Conservation (phyloP, 2,329 filamentous ascomycete species). For the Fusarium graminum region DNA sequence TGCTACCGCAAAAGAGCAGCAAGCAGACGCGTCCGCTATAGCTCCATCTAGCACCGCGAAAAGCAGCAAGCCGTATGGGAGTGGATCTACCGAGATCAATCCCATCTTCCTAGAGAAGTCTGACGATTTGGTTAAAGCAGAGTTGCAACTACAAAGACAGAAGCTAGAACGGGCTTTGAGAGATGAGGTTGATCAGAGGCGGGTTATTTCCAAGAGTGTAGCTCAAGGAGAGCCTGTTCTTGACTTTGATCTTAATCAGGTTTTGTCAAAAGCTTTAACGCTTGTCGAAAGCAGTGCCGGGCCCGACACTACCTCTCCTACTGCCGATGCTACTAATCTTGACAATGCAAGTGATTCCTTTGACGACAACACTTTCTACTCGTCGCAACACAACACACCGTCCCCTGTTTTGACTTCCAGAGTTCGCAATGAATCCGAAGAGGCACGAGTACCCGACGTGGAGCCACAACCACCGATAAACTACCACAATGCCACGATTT, state of each 20-base stretch:
- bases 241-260: constrained; percentile 78
- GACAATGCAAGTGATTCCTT: constrained; percentile 81
- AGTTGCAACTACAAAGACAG: constrained; percentile 83
- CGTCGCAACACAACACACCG: constrained; percentile 88
- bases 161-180: constrained; percentile 82
- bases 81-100: constrained; percentile 77
- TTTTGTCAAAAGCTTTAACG: constrained; percentile 77
- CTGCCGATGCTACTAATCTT: constrained; percentile 70
- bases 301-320: constrained; percentile 68
- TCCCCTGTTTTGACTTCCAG: constrained; percentile 64
- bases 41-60: constrained; percentile 47
- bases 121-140: constrained; percentile 84
- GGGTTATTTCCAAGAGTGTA: constrained; percentile 56
- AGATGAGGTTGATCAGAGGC: constrained; percentile 79
- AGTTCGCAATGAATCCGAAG: constrained; percentile 61
- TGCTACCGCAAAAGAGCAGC: constrained; percentile 55
- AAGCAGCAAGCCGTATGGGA: constrained; percentile 57
- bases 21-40: constrained; percentile 30
- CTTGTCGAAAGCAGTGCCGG: constrained; percentile 78
- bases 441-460: constrained; percentile 42
- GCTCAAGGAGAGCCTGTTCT: constrained; percentile 67
- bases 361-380: constrained; percentile 96
- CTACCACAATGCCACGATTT: constrained; percentile 24
- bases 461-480: constrained; percentile 31
- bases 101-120: constrained; percentile 89